A percentile compares a stretch with the other conserved stretches of the same genome.
Conservation (phyloP, 2,329 filamentous ascomycete species). For the Hymenoscyphus repandus region DNA sequence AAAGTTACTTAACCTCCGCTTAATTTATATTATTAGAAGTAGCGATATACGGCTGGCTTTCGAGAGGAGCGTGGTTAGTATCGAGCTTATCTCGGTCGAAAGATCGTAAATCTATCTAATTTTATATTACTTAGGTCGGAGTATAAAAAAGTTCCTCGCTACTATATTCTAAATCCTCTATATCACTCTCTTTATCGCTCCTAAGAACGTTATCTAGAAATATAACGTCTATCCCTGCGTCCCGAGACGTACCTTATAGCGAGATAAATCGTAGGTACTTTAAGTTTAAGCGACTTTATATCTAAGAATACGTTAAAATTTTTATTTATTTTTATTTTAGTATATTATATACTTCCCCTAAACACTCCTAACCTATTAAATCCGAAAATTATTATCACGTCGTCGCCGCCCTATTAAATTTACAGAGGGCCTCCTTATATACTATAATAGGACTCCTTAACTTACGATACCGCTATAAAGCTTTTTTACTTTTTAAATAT, state of each 20-base stretch:
- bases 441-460: neutral
- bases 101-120: no score
- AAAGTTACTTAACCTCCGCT: no score
- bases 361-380: slow-evolving; percentile 1
- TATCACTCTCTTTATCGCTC: no score
- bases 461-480: neutral
- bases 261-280: neutral
- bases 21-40: no score
- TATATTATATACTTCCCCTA: neutral
- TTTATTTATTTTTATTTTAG: neutral
- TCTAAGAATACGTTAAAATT: neutral
- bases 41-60: no score
- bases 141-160: no score
- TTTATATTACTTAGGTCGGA: no score
- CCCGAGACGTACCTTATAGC: neutral
- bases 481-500: slow-evolving; percentile 1
- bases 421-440: neutral
- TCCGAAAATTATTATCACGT: neutral
- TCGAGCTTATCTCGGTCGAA: no score
- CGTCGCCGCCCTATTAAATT: neutral
- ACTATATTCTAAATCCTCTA: no score
- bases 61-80: no score
- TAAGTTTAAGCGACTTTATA: neutral
- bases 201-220: no score
- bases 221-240: slow-evolving; percentile 2